Percentiles rank a stretch among this genome's conserved stretches.
Evolutionary conservation across 2,329 filamentous ascomycete species (phyloP).

Genomic region (Cladorrhinum sp.): DNA sequence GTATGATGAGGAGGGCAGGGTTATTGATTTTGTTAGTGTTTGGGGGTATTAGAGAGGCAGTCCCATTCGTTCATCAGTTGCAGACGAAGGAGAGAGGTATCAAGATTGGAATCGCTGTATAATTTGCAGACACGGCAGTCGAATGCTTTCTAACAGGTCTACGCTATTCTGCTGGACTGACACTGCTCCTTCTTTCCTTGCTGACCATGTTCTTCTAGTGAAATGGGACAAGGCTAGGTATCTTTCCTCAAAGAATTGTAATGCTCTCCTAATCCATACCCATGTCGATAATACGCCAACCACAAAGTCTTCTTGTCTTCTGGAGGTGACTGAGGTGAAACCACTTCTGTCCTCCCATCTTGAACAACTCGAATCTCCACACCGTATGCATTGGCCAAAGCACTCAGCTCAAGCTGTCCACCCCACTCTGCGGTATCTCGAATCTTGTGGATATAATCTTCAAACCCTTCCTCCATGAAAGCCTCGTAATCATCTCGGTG

Average conservation of each 20-base stretch:
- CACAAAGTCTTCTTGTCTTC: constrained; percentile 63
- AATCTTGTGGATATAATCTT: constrained; percentile 71
- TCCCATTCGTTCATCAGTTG: too few relatives aligned
- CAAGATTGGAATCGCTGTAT: too few relatives aligned
- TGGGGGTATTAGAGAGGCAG: neutral
- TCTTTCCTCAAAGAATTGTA: constrained; percentile 76
- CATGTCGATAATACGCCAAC: constrained; percentile 93
- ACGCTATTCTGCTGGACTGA: too few relatives aligned
- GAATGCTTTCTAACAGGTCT: too few relatives aligned
- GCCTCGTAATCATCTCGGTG: constrained; percentile 79
- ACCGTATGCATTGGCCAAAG: constrained; percentile 75
- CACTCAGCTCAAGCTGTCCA: constrained; percentile 84
- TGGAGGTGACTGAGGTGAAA: constrained; percentile 39
- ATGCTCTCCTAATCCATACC: constrained; percentile 92
- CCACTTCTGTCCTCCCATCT: constrained; percentile 74
- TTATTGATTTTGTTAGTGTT: neutral
- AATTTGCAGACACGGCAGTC: too few relatives aligned
- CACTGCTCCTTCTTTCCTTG: too few relatives aligned
- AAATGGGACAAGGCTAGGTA: too few relatives aligned
- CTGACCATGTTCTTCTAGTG: neutral
- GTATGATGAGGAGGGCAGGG: neutral
- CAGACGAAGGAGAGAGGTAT: too few relatives aligned
- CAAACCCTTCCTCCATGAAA: constrained; percentile 80
- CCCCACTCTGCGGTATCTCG: constrained; percentile 92
- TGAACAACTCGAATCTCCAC: constrained; percentile 84